Evolutionary conservation across 768 basidiomycete species (phyloP), one percentile per base, ranked within the genome.

Genomic region (Tylopilus vinaceipallidus): DNA sequence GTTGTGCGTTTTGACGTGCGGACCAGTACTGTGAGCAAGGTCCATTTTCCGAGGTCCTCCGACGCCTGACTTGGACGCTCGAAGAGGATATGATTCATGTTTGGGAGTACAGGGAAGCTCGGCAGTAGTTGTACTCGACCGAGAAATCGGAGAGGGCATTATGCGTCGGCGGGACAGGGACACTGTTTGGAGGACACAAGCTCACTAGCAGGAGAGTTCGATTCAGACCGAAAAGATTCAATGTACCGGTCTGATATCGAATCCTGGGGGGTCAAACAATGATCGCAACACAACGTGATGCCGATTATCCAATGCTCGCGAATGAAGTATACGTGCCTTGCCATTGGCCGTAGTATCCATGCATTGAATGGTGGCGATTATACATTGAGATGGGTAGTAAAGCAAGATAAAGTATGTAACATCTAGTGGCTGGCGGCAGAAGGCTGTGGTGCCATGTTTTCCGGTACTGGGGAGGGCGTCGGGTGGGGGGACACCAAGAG

Each of bases 381-480:
- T 67, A 67, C 65, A 69, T 53, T 68, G 68, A 63, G 52, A 57
- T 59, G 66, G 67, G 66, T 67, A 69, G 50, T 55, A n/a, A 60
- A 47, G 51, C 53, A 60, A 50, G 47, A 50, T 66, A 63, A 59
- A 30, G 46, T 64, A 67, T 55, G 50, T 64, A 72, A 68, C 57
- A 66, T 82, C 78, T 82, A 82, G 66, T 79, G 72, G 69, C 74
- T 69, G 51, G 71, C 68, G 46, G 74, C 57, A 44, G 76, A 66
- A 34, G 58, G 72, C 14, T 77, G 81, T 53, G 81, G 71, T 39
- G 80, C 67, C 75, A 82, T 80, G 30, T 71, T 72, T 55, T 80
- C 75, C 27, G 82, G 82, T 68, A 83, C 79, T 81, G 38, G 45
- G 36, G 23, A 26, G 47, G 3, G 13, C 3, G 24, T 58, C 58